Evolutionary conservation across 352 stramenopile genomes (phyloP).

Genomic region (Phytophthora tentaculata): DNA sequence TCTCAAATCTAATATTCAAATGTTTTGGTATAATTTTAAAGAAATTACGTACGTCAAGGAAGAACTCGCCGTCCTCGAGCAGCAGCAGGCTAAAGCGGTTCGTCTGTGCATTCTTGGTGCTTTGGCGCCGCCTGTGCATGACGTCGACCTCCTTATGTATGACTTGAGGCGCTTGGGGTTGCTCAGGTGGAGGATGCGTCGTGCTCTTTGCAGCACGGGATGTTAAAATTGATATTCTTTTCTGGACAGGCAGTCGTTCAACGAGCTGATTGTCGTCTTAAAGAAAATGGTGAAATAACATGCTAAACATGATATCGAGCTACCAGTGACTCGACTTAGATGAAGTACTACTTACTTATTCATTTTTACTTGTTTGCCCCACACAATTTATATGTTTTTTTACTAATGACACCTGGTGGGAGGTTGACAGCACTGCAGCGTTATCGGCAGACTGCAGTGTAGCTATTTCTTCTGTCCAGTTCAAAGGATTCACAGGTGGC

Average conservation of each 20-base stretch:
- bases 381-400: conserved; percentile 8
- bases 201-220: background rate
- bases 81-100: conserved; percentile 90
- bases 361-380: conserved; percentile 14
- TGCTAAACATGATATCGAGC: conserved; percentile 3
- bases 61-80: conserved; percentile 93
- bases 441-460: conserved; percentile 28
- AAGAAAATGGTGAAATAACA: background rate
- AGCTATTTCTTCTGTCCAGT: conserved; percentile 35
- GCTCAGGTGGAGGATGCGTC: background rate
- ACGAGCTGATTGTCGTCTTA: background rate
- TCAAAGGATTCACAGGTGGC: conserved; percentile 9
- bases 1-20: conserved; percentile 12
- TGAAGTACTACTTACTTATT: conserved; percentile 14
- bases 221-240: conserved; percentile 16
- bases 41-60: conserved; percentile 74
- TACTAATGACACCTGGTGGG: conserved; percentile 13
- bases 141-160: background rate
- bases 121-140: conserved; percentile 38
- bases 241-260: background rate
- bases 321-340: conserved; percentile 13
- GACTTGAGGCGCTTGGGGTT: background rate
- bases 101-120: conserved; percentile 49
- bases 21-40: conserved; percentile 11
- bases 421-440: conserved; percentile 13